A percentile compares a stretch with the other conserved stretches of the same genome.
Conservation (phyloP, 169 alveolate genomes). For the Perkinsus olseni region DNA sequence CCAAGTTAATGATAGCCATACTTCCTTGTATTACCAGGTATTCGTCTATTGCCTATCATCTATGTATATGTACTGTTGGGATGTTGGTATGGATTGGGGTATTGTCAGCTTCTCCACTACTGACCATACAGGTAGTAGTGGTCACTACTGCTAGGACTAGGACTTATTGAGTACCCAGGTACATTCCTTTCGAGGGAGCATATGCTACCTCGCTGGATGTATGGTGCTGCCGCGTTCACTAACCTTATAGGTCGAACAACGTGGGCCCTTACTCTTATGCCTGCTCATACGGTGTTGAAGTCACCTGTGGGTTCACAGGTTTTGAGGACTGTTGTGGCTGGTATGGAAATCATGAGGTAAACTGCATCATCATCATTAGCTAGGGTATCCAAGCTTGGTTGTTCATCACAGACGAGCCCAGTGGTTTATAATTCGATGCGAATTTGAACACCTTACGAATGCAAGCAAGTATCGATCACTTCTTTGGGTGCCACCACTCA, state of each 20-base stretch:
- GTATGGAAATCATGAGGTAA: background rate
- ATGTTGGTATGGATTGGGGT: constrained; percentile 3
- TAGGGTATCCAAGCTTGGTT: background rate
- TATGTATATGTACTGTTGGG: background rate
- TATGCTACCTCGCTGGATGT: background rate
- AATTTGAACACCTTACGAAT: background rate
- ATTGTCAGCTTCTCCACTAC: background rate
- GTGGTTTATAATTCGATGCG: background rate
- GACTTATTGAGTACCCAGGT: background rate
- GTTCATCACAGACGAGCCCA: background rate
- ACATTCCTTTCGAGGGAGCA: background rate
- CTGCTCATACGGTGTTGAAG: background rate
- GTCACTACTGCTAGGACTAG: background rate
- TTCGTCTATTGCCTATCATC: background rate
- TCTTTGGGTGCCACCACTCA: background rate
- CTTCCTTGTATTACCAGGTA: background rate
- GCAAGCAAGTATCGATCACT: background rate
- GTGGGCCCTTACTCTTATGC: background rate
- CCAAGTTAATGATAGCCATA: too few relatives aligned
- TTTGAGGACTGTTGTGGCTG: background rate
- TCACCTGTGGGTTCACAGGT: background rate
- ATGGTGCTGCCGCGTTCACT: background rate
- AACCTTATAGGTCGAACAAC: background rate
- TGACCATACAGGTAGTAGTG: background rate
- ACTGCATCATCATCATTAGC: background rate